Evolutionary conservation across 2,329 filamentous ascomycete genomes (phyloP).

Genomic region (Cytospora paraplurivora): DNA sequence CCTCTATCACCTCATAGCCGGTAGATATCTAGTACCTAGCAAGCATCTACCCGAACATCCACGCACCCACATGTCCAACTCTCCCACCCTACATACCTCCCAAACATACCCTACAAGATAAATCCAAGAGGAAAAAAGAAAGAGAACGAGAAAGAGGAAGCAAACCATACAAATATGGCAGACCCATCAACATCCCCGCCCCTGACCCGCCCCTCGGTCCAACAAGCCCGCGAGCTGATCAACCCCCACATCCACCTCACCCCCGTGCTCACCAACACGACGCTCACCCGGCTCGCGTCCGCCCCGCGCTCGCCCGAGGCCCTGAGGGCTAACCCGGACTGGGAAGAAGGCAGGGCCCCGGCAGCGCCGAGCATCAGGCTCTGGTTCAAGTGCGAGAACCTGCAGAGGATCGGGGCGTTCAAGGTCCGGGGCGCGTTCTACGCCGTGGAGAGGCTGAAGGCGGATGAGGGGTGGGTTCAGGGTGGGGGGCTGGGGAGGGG

Average conservation of each 20-base stretch:
- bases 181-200: constrained; percentile 59
- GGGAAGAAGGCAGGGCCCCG: constrained; percentile 54
- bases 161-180: constrained; percentile 47
- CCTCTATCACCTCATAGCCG: too few species aligned
- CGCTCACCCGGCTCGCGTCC: constrained; percentile 74
- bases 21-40: too few species aligned
- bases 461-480: constrained; percentile 62
- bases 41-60: too few species aligned
- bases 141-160: too few species aligned
- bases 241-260: constrained; percentile 77
- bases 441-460: constrained; percentile 70
- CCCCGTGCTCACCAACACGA: constrained; percentile 77
- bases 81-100: too few species aligned
- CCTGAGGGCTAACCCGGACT: constrained; percentile 58
- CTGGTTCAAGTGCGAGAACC: constrained; percentile 96
- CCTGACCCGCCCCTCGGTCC: constrained; percentile 72
- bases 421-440: constrained; percentile 92
- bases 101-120: too few species aligned
- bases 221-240: constrained; percentile 72
- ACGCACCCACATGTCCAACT: too few species aligned
- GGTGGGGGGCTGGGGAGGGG: constrained; percentile 63
- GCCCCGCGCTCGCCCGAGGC: constrained; percentile 60
- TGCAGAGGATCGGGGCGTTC: constrained; percentile 89
- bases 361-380: constrained; percentile 69
- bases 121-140: too few species aligned